Base-by-base conservation (phyloP, 306 rosid genomes). In the Delonix regia region DNA sequence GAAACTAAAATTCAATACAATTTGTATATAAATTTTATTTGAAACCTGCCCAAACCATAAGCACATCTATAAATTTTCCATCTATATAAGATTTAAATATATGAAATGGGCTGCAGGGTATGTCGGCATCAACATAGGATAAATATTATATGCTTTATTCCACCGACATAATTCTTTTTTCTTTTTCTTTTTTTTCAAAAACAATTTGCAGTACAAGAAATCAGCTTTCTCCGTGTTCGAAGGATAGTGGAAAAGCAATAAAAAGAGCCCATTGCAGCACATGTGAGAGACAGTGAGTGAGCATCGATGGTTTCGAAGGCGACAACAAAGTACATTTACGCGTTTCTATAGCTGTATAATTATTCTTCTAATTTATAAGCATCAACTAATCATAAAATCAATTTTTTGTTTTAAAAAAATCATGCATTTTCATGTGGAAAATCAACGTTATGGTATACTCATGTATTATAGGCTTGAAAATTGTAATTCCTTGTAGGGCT, bases 121-220 rank as follows among this genome's bases (percentile, higher is more conserved):
- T 39, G 52, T 19, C 34, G n/a, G 16, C 7, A 41, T 66, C 16
- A 10, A 21, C 34, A 19, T 64, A 49, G 18, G n/a, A n/a, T n/a
- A n/a, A n/a, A n/a, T n/a, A n/a, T 9, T 5, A 24, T 21, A 66
- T 39, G 59, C 34, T 69, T 70, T 49, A 38, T 70, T 61, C 67
- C 78, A 76, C 85, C 81, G 78, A 82, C 81, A 70, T 81, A 48
- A 27, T 15, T 45, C 3, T 25, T 24, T 25, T 25, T 1, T 55
- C 24, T 18, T 62, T 41, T 9, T 21, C 0, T 2, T 8, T 25
- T 8, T 25, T 60, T 28, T 56, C 21, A 10, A 64, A 36, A 15
- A 34, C 47, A 25, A 15, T 59, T 57, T 59, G 9, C 48, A 14
- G 57, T 34, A 41, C 72, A 74, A 13, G 48, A 41, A 28, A 71